These are phyloP conservation scores for Rosellinia necatrix DNA, from an alignment of 2,329 filamentous ascomycete species.

Conservation along the genomic window DNA sequence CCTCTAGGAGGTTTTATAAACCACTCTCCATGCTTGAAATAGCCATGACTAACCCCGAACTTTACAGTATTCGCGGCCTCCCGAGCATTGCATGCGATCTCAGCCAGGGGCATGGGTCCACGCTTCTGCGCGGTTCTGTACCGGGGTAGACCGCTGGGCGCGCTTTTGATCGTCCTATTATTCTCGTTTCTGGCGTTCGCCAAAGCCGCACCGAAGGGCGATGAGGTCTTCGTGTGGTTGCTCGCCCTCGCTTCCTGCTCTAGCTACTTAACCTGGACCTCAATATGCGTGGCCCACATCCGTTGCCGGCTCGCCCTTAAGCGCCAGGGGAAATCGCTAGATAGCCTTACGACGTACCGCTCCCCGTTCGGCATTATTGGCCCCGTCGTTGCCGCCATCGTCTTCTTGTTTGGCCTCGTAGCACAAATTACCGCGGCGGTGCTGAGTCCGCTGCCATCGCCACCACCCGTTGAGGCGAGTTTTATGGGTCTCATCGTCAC, in stretches of 20 bases:
- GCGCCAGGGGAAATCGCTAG: slow-evolving; percentile 43
- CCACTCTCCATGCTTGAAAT: background rate
- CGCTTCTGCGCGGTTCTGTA: slow-evolving; percentile 32
- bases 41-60: background rate
- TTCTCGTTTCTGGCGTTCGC: slow-evolving; percentile 52
- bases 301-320: slow-evolving; percentile 49
- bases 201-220: slow-evolving; percentile 44
- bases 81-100: slow-evolving; percentile 44
- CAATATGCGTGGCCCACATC: slow-evolving; percentile 51
- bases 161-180: slow-evolving; percentile 45
- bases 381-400: slow-evolving; percentile 37
- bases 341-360: slow-evolving; percentile 38
- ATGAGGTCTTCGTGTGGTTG: slow-evolving; percentile 51
- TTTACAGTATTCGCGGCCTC: slow-evolving; percentile 41
- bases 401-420: slow-evolving; percentile 39
- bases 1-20: too few species aligned
- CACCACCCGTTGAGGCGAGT: slow-evolving; percentile 33
- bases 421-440: slow-evolving; percentile 39
- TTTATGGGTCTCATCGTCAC: slow-evolving; percentile 39
- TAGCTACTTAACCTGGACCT: slow-evolving; percentile 55
- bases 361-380: slow-evolving; percentile 38
- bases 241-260: slow-evolving; percentile 52
- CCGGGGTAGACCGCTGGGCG: slow-evolving; percentile 50
- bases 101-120: slow-evolving; percentile 44
- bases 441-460: slow-evolving; percentile 26